Evolutionary conservation across 2,329 filamentous ascomycete species (phyloP).

Genomic region (Sporothrix globosa): DNA sequence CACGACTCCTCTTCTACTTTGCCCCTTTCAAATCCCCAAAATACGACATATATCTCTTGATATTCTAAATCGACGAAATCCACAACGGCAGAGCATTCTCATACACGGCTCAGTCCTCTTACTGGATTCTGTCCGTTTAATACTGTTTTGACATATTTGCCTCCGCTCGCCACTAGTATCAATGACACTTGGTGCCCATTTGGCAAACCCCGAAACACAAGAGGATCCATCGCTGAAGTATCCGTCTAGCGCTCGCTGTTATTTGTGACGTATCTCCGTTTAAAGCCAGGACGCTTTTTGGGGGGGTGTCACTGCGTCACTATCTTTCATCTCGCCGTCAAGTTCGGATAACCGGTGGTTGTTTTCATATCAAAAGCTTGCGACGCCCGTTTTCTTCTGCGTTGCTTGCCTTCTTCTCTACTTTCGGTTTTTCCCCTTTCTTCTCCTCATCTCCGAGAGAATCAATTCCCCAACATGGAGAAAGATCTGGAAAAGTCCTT

Average conservation of each 20-base stretch:
- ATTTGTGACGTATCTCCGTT: conserved; percentile 20
- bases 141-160: background rate
- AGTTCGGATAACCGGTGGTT: background rate
- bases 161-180: conserved; percentile 9
- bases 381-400: background rate
- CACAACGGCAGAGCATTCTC: background rate
- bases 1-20: background rate
- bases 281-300: background rate
- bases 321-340: background rate
- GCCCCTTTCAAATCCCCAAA: background rate
- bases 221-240: background rate
- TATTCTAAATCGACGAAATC: background rate
- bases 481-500: conserved; percentile 13
- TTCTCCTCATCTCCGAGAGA: background rate
- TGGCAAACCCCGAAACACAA: background rate
- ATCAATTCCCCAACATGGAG: background rate
- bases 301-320: no score
- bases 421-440: background rate
- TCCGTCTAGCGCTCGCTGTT: background rate
- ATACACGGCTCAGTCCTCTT: no score
- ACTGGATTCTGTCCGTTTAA: background rate
- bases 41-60: background rate
- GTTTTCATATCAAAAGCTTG: conserved; percentile 1
- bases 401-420: background rate
- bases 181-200: background rate